These are phyloP conservation scores for Penicillium sp. DNA, from an alignment of 2,329 filamentous ascomycete genomes.

Conservation along the genomic window DNA sequence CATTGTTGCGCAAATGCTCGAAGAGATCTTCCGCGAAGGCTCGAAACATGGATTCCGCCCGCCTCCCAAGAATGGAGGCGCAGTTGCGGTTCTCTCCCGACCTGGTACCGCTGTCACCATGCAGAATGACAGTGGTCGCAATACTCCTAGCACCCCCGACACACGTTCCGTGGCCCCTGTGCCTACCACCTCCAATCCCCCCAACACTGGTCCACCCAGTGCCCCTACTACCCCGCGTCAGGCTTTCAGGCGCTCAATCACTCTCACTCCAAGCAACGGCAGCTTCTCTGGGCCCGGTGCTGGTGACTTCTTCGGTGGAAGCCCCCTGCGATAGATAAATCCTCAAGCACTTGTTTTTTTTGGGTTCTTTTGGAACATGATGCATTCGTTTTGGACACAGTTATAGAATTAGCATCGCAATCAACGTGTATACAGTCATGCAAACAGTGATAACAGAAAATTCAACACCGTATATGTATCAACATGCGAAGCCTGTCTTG, in stretches of 20 bases:
- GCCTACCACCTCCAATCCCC: slow-evolving; percentile 4
- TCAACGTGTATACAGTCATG: not conserved
- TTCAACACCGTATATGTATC: not conserved
- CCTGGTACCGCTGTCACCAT: slow-evolving; percentile 43
- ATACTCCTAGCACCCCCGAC: slow-evolving; percentile 45
- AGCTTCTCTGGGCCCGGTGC: slow-evolving; percentile 41
- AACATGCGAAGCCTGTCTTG: not conserved
- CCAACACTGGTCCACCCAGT: slow-evolving; percentile 24
- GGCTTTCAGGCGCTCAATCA: slow-evolving; percentile 44
- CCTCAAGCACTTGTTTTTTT: not conserved
- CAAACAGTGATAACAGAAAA: not conserved
- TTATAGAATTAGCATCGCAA: not conserved
- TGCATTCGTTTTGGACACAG: not conserved
- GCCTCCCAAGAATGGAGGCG: slow-evolving; percentile 45
- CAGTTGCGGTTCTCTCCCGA: slow-evolving; percentile 35
- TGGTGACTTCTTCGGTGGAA: slow-evolving; percentile 43
- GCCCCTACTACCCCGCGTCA: slow-evolving; percentile 46
- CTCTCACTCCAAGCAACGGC: slow-evolving; percentile 46
- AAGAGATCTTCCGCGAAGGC: slow-evolving; percentile 77
- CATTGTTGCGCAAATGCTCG: slow-evolving; percentile 77
- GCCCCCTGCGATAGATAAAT: slow-evolving; percentile 37
- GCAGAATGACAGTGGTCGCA: slow-evolving; percentile 43
- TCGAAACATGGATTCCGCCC: slow-evolving; percentile 61
- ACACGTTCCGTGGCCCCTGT: slow-evolving; percentile 12
- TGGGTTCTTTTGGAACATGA: not conserved